Evolutionary conservation across 2,329 filamentous ascomycete genomes (phyloP).

Genomic region (Colletotrichum sp.): DNA sequence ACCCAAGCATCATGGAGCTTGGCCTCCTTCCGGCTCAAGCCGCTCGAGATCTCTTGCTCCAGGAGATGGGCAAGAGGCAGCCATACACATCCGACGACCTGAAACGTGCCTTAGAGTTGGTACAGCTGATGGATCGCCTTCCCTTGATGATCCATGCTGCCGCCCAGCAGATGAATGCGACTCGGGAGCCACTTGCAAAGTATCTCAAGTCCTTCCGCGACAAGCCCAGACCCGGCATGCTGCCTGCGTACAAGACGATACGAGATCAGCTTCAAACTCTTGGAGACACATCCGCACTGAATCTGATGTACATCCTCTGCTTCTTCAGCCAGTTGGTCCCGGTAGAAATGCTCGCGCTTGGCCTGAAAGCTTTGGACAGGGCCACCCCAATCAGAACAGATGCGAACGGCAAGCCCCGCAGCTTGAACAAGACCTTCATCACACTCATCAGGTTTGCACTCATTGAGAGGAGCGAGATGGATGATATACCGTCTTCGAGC

Average conservation of each 20-base stretch:
- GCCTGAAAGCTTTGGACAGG: conserved; percentile 51
- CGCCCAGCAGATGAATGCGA: conserved; percentile 65
- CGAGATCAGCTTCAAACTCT: conserved; percentile 52
- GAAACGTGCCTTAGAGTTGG: conserved; percentile 63
- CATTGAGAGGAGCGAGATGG: conserved; percentile 54
- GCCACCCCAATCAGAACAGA: conserved; percentile 50
- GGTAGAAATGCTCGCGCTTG: conserved; percentile 67
- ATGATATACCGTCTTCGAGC: conserved; percentile 42
- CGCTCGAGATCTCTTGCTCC: conserved; percentile 64
- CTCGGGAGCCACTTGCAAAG: conserved; percentile 64
- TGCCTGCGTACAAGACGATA: conserved; percentile 53
- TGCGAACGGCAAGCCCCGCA: conserved; percentile 31
- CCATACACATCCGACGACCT: conserved; percentile 60
- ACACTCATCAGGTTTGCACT: conserved; percentile 57
- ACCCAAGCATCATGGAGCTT: conserved; percentile 61
- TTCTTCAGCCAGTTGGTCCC: conserved; percentile 71
- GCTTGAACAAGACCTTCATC: conserved; percentile 53
- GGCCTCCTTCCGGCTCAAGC: conserved; percentile 59
- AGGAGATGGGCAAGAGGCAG: conserved; percentile 64
- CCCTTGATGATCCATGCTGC: conserved; percentile 73
- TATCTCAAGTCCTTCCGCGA: conserved; percentile 64
- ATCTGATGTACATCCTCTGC: conserved; percentile 67
- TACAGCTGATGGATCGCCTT: conserved; percentile 67
- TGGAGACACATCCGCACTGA: conserved; percentile 60
- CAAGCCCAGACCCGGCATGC: conserved; percentile 56